Conservation (phyloP, 2,329 filamentous ascomycete genomes). For the Neofusicoccum laricinum region DNA sequence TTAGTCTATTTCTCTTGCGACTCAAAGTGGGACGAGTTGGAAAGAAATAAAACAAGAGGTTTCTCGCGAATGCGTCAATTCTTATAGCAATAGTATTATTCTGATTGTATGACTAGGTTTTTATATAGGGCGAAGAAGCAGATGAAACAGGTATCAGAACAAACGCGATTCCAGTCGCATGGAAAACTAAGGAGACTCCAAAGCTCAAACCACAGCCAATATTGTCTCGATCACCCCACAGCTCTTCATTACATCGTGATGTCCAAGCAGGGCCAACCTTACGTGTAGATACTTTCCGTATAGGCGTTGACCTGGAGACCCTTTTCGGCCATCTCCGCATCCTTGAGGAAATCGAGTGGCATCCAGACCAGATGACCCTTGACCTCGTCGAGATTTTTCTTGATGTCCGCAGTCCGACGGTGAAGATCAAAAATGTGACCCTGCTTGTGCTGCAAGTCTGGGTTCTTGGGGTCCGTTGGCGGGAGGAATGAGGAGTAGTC, state of each 20-base stretch:
- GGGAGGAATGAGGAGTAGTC: slow-evolving; percentile 82
- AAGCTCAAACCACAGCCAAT: background rate
- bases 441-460: slow-evolving; percentile 62
- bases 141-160: background rate
- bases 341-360: slow-evolving; percentile 81
- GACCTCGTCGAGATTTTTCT: slow-evolving; percentile 72
- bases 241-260: background rate
- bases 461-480: slow-evolving; percentile 43
- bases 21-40: too few relatives aligned
- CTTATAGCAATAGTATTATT: too few relatives aligned
- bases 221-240: background rate
- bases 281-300: slow-evolving; percentile 86
- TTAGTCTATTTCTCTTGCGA: too few relatives aligned
- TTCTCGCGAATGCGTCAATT: too few relatives aligned
- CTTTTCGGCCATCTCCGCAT: slow-evolving; percentile 85
- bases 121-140: background rate
- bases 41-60: too few relatives aligned
- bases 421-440: slow-evolving; percentile 86
- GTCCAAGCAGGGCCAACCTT: background rate
- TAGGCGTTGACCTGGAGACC: slow-evolving; percentile 81
- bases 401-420: slow-evolving; percentile 60
- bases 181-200: background rate
- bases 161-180: background rate
- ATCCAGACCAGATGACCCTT: slow-evolving; percentile 93
- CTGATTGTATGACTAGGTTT: background rate